Conservation (phyloP, 2,329 filamentous ascomycete genomes). For the Aspergillus sp. region DNA sequence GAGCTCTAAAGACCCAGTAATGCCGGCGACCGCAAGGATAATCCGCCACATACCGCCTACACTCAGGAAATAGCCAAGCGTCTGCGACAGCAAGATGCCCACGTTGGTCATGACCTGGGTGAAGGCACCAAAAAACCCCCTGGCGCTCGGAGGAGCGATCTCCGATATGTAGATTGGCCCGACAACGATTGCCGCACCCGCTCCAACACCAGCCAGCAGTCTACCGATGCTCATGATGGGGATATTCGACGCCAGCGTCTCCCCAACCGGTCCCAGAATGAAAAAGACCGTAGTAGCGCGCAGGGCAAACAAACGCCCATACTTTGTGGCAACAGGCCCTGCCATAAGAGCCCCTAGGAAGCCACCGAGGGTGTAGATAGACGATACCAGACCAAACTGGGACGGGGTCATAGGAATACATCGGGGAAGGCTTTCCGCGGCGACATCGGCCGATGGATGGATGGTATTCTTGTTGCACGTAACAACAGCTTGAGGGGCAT, state of each 20-base stretch:
- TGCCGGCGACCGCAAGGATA: slow-evolving; percentile 65
- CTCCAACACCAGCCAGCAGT: slow-evolving; percentile 70
- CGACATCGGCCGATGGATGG: slow-evolving; percentile 12
- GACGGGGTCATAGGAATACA: slow-evolving; percentile 82
- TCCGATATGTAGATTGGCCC: slow-evolving; percentile 94
- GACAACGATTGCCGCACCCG: slow-evolving; percentile 82
- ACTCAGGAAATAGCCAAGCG: slow-evolving; percentile 80
- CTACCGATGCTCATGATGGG: slow-evolving; percentile 62
- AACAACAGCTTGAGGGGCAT: slow-evolving; percentile 87
- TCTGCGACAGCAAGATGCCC: slow-evolving; percentile 76
- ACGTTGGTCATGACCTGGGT: slow-evolving; percentile 92
- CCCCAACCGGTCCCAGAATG: slow-evolving; percentile 62
- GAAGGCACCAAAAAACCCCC: slow-evolving; percentile 68
- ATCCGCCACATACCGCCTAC: slow-evolving; percentile 70
- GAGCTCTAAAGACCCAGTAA: slow-evolving; percentile 58
- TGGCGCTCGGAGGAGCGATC: slow-evolving; percentile 63
- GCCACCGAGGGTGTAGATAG: slow-evolving; percentile 84
- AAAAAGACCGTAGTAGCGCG: slow-evolving; percentile 69
- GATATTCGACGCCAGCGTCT: slow-evolving; percentile 62
- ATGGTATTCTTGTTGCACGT: slow-evolving; percentile 63
- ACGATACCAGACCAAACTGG: slow-evolving; percentile 77
- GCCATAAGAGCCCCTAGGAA: slow-evolving; percentile 71
- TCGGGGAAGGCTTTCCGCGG: slow-evolving; percentile 40
- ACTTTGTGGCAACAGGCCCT: slow-evolving; percentile 66
- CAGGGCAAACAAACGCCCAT: slow-evolving; percentile 69